Conservation (phyloP, 352 stramenopile species). For the Pythium sukuiense region DNA sequence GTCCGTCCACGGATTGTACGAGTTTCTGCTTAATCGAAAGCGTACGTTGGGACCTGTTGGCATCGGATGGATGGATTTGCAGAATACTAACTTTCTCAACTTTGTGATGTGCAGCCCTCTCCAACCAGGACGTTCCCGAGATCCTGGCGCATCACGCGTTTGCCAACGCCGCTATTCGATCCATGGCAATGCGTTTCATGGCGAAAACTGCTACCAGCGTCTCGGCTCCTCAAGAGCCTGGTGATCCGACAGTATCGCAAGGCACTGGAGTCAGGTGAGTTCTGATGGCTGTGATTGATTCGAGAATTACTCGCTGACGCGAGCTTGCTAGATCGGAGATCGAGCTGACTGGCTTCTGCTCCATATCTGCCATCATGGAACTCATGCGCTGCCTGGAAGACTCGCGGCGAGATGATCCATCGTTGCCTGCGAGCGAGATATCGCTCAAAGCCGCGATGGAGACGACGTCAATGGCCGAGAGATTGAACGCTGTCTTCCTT, state of each 20-base stretch:
- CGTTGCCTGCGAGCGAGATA: background rate
- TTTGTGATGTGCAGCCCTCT: constrained; percentile 41
- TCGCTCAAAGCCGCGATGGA: constrained; percentile 21
- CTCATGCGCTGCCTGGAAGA: constrained; percentile 44
- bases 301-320: too few relatives aligned
- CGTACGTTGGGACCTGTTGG: constrained; percentile 37
- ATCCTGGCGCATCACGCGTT: constrained; percentile 59
- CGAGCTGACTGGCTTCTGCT: constrained; percentile 62
- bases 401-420: constrained; percentile 26
- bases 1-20: constrained; percentile 66
- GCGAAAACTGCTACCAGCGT: constrained; percentile 13
- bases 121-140: constrained; percentile 74
- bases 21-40: constrained; percentile 77
- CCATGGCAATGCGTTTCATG: constrained; percentile 48
- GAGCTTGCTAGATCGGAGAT: constrained; percentile 21
- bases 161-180: constrained; percentile 58
- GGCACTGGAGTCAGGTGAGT: background rate
- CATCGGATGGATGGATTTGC: background rate
- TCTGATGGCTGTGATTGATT: background rate
- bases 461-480: constrained; percentile 35
- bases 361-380: constrained; percentile 35
- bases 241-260: background rate
- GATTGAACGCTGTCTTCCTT: constrained; percentile 65
- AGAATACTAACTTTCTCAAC: background rate
- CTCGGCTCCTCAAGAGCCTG: background rate